Conservation (phyloP, 1,139 yeast species). For the Eremothecium coryli region DNA sequence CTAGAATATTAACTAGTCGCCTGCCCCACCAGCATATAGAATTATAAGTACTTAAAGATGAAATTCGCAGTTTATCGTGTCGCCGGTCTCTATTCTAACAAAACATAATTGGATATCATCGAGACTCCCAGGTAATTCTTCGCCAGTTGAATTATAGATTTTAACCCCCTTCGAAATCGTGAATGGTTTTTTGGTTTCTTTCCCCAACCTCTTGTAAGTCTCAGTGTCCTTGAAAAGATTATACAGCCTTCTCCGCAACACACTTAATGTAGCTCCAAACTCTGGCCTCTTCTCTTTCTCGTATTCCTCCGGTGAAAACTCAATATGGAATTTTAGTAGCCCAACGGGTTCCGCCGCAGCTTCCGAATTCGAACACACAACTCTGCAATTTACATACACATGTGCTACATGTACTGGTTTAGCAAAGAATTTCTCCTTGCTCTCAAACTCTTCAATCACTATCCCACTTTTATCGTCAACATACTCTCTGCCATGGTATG, state of each 20-base stretch:
- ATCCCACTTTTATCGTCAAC: conserved; percentile 28
- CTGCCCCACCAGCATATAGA: no score
- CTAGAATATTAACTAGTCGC: no score
- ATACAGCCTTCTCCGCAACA: conserved; percentile 47
- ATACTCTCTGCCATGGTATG: conserved; percentile 28
- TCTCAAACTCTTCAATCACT: conserved; percentile 38
- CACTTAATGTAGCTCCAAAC: conserved; percentile 57
- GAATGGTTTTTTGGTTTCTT: conserved; percentile 16
- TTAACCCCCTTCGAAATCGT: conserved; percentile 30
- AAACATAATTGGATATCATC: conserved; percentile 51
- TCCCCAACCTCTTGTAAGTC: conserved; percentile 29
- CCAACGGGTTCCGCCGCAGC: conserved; percentile 34
- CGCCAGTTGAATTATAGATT: conserved; percentile 30
- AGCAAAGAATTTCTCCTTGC: conserved; percentile 56
- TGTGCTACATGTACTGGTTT: conserved; percentile 75
- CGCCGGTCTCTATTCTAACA: conserved; percentile 59
- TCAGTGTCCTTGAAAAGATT: conserved; percentile 46
- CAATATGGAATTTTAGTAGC: conserved; percentile 50
- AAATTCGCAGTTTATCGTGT: conserved; percentile 42
- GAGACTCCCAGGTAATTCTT: conserved; percentile 22
- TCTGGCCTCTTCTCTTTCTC: conserved; percentile 49
- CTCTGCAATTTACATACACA: conserved; percentile 46
- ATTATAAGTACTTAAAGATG: no score
- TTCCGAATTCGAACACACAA: conserved; percentile 22
- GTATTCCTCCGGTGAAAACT: conserved; percentile 73